Base-by-base conservation (phyloP, 2,329 filamentous ascomycete species). In the Claviceps fusiformis region DNA sequence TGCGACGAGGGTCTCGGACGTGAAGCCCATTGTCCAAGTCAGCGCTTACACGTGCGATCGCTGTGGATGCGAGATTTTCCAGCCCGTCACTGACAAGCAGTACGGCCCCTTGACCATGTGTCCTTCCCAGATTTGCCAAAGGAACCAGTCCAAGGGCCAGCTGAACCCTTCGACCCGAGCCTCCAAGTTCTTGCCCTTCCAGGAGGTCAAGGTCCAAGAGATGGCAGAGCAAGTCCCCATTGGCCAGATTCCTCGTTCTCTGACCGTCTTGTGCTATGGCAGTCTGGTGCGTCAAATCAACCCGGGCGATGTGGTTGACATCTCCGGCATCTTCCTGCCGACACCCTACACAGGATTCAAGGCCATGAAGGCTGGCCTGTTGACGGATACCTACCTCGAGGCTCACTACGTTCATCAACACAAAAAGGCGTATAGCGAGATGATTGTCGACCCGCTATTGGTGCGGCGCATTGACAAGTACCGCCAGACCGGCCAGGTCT, bases 141-240 rank as follows among this genome's bases (percentile, higher is more conserved):
- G 80, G 58, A 97, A 96, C 70, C 90, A 95, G 69, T 82, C 89
- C 62, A 95, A 93, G 70, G 93, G 93, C 19, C 89, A 96, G 69
- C 79, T 98, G 44, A 92, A 95, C 68, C 82, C 95, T 43, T 96
- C 92, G 0, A 95, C 91, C n/a, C 82, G 93, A 63, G 93, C 92
- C 0, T 96, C 91, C 53, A 98, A 97, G 65, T 98, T 97, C 66
- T 74, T 95, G 64, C 90, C 93, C 3, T 98, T 98, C 75, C 93
- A 98, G 70, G 93, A 98, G 71, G 83, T 97, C 71, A 97, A 97
- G 74, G 90, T 98, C 55, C 93, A 98, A 71, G 93, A 98, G 68
- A 89, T 97, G 83, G 90, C 93, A n/a, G 93, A 98, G 68, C 93
- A 98, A 70, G 93, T 98, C 0, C 93, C 93, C 8, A 95, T 98